A percentile compares a stretch with the other conserved stretches of the same genome.
Evolutionary conservation across 345 rosid genomes (phyloP).

Genomic region (Carallia pectinifolia): DNA sequence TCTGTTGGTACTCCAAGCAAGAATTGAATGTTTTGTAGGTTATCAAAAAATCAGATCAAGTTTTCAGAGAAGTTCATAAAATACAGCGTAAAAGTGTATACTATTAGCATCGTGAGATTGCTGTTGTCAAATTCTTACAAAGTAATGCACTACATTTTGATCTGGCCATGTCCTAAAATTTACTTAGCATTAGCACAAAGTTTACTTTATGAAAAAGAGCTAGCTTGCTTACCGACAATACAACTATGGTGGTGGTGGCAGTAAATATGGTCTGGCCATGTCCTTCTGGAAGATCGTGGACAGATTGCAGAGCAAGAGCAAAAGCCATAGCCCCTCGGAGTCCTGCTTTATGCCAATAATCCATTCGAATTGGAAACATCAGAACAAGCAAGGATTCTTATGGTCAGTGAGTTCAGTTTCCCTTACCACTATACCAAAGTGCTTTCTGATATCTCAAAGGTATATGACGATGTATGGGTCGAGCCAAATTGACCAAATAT

Average conservation of each 20-base stretch:
- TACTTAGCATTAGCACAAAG: not conserved
- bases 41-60: no score
- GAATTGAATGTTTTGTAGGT: no score
- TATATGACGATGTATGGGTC: conserved; percentile 75
- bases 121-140: no score
- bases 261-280: conserved; percentile 98
- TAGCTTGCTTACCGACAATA: conserved; percentile 65
- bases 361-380: not conserved
- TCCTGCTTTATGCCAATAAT: conserved; percentile 3
- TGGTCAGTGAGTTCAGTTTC: conserved; percentile 3
- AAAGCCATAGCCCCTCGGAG: conserved; percentile 94
- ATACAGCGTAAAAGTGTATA: no score
- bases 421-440: conserved; percentile 98
- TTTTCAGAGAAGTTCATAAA: no score
- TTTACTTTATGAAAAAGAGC: conserved; percentile 3
- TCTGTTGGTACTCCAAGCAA: no score
- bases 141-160: no score
- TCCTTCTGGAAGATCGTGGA: conserved; percentile 97
- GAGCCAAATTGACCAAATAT: conserved; percentile 81
- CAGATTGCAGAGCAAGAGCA: conserved; percentile 98
- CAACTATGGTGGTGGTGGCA: conserved; percentile 96
- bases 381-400: not conserved
- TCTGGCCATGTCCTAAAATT: not conserved
- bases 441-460: conserved; percentile 94
- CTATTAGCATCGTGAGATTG: no score